Conservation (phyloP, 768 basidiomycete genomes). For the Mrakia hoshinonis region DNA sequence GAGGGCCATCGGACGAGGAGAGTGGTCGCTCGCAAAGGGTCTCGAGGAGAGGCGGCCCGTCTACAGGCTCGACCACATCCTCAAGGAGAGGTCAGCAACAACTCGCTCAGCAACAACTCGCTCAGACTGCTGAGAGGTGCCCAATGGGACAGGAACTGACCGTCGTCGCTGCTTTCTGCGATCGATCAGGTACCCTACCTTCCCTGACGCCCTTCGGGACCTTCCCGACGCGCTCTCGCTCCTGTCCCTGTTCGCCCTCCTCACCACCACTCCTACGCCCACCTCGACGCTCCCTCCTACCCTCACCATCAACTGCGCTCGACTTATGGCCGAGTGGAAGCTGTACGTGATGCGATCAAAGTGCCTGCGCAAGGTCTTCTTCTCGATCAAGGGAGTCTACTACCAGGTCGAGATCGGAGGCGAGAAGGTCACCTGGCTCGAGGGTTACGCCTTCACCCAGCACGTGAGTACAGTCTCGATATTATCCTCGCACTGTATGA, state of each 20-base stretch:
- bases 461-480: constrained; percentile 49
- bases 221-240: constrained; percentile 96
- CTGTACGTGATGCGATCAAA: constrained; percentile 83
- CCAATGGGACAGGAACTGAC: too few species aligned
- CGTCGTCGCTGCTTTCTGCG: too few species aligned
- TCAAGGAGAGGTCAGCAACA: constrained; percentile 82
- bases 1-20: constrained; percentile 80
- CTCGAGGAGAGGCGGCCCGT: constrained; percentile 86
- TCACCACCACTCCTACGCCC: constrained; percentile 65
- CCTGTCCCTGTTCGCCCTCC: constrained; percentile 80
- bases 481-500: too few species aligned
- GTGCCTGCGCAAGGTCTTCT: constrained; percentile 77
- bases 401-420: constrained; percentile 85
- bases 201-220: constrained; percentile 87
- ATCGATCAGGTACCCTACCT: constrained; percentile 79
- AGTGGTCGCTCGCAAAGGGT: constrained; percentile 91
- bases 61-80: constrained; percentile 86
- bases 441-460: constrained; percentile 96
- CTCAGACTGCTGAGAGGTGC: too few species aligned
- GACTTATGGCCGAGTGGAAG: constrained; percentile 92
- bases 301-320: constrained; percentile 79
- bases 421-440: constrained; percentile 87
- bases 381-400: constrained; percentile 96
- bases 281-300: constrained; percentile 57
- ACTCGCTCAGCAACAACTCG: too few species aligned